Evolutionary conservation across 2,329 filamentous ascomycete species (phyloP).

Genomic region (Aspergillus pseudoglaucus): DNA sequence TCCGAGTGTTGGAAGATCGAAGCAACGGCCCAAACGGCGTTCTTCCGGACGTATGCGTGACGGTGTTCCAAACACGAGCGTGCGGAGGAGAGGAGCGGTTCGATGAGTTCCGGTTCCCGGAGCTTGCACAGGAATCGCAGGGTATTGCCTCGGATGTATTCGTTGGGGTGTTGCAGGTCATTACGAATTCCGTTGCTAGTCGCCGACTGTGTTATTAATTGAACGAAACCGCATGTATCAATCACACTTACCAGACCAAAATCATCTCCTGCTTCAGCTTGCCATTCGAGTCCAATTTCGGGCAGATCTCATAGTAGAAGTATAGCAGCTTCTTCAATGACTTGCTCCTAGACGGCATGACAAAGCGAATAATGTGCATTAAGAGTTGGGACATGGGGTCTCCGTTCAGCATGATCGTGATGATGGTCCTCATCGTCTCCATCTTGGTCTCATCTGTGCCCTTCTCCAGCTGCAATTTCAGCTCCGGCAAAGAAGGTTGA

Average conservation of each 20-base stretch:
- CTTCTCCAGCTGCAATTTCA: constrained; percentile 90
- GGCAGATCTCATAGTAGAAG: constrained; percentile 99
- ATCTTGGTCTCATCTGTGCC: constrained; percentile 87
- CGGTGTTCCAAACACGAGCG: constrained; percentile 90
- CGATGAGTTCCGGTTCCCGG: constrained; percentile 89
- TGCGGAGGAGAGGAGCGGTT: constrained; percentile 87
- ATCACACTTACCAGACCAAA: constrained; percentile 71
- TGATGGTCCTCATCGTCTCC: constrained; percentile 92
- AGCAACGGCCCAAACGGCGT: constrained; percentile 88
- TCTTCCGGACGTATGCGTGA: constrained; percentile 97
- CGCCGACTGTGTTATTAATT: constrained; percentile 9
- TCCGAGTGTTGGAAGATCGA: constrained; percentile 90
- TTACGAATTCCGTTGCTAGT: constrained; percentile 92
- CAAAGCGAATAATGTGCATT: constrained; percentile 99
- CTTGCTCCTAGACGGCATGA: constrained; percentile 98
- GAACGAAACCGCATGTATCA: constrained; percentile 3
- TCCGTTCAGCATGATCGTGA: constrained; percentile 96
- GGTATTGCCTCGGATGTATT: constrained; percentile 98
- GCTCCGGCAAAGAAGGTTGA: constrained; percentile 79
- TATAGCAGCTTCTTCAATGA: constrained; percentile 95
- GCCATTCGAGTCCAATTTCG: constrained; percentile 82
- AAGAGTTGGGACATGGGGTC: constrained; percentile 91
- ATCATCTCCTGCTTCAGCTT: constrained; percentile 99
- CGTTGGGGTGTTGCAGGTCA: constrained; percentile 93
- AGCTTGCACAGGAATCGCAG: constrained; percentile 95